Base-by-base conservation (phyloP, 1,284 basidiomycete genomes). In the Uromyces viciae-fabae region DNA sequence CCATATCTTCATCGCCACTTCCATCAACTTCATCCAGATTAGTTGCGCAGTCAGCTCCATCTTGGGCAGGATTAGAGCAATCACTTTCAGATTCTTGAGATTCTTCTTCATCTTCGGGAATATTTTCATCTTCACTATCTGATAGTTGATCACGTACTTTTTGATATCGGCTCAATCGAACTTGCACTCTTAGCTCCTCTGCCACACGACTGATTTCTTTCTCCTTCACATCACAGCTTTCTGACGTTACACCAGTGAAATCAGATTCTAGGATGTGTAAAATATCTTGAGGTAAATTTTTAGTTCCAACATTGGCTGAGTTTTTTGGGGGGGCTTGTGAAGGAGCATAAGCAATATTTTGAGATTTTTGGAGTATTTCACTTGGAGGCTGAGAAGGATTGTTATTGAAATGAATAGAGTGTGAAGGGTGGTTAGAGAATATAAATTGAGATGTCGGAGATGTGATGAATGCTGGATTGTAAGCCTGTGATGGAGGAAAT, bases 1-100 rank as follows among this genome's bases (percentile, higher is more conserved):
- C 68, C 40, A 31, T 46, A 60, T 79, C 77, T 38, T 79, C 77
- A 46, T 79, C 77, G 17, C 77, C 77, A 36, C 77, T 79, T 11
- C 77, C 77, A 72, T 79, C 77, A 40, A 79, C 42, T 42, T 72
- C 36, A n/a, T 58, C 54, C 7, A 28, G 49, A 22, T 79, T 68
- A 46, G 42, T 42, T n/a, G 71, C 66, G 36, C 49, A 33, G 14
- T 36, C 46, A n/a, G 36, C 38, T 40, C 69, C 49, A 9, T 68
- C n/a, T 38, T 78, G 38, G 7, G 22, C 40, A 52, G 25, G 25
- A 14, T 52, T n/a, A 69, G 40, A 38, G 11, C 40, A 25, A 69
- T 79, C 68, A 14, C 25, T 38, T 43, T 1, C 7, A 25, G 56
- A 52, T 49, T 56, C 52, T 43, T 79, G 49, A 43, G 66, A 58